Evolutionary conservation across 495 filamentous ascomycete genomes (phyloP).

Genomic region (Neurospora sp.): DNA sequence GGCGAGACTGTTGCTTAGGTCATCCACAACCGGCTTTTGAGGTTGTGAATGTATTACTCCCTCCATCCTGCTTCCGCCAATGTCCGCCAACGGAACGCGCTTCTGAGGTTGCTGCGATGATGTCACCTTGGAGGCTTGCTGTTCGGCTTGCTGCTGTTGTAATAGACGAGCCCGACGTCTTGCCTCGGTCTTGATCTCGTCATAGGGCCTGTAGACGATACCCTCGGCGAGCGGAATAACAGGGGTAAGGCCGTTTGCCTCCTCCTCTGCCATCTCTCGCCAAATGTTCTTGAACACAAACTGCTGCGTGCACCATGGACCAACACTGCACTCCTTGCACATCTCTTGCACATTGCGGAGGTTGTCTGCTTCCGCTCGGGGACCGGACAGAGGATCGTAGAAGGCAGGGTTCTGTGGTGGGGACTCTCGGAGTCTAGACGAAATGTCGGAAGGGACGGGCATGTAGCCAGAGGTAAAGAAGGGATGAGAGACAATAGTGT

Average conservation of each 20-base stretch:
- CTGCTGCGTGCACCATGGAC: slow-evolving; percentile 34
- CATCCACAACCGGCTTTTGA: slow-evolving; percentile 6
- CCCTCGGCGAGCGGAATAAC: slow-evolving; percentile 57
- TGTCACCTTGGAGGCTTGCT: neutral
- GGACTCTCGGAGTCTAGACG: slow-evolving; percentile 36
- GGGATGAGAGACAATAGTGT: slow-evolving; percentile 70
- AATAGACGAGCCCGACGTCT: slow-evolving; percentile 20
- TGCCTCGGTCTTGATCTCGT: slow-evolving; percentile 30
- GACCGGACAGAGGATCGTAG: slow-evolving; percentile 20
- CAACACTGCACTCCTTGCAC: slow-evolving; percentile 38
- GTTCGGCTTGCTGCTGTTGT: slow-evolving; percentile 8
- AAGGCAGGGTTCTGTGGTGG: slow-evolving; percentile 36
- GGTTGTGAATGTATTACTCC: neutral
- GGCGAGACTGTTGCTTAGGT: slow-evolving; percentile 14
- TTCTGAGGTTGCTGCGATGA: neutral
- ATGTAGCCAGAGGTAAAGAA: slow-evolving; percentile 65
- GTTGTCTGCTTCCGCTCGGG: slow-evolving; percentile 19
- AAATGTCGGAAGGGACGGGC: slow-evolving; percentile 40
- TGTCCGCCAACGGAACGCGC: neutral
- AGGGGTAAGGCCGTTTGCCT: slow-evolving; percentile 58
- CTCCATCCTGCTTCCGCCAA: neutral
- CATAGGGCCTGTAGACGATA: slow-evolving; percentile 55
- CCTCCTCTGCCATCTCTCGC: slow-evolving; percentile 60
- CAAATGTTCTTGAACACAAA: slow-evolving; percentile 48
- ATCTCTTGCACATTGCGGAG: slow-evolving; percentile 29